Percentiles rank a stretch among this genome's conserved stretches.
Evolutionary conservation across 345 rosid genomes (phyloP).

Genomic region (Gossypium australe): DNA sequence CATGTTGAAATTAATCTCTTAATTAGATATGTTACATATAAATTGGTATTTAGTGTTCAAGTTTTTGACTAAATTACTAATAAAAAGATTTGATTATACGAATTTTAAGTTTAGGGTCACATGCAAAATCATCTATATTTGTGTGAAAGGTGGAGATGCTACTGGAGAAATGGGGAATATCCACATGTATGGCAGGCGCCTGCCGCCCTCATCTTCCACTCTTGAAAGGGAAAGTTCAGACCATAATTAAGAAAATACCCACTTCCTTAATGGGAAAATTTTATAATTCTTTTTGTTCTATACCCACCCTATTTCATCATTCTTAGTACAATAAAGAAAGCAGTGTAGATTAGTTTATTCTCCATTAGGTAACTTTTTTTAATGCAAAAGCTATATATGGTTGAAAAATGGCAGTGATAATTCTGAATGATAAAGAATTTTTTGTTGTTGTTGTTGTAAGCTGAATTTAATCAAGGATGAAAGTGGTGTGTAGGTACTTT

Average conservation of each 20-base stretch:
- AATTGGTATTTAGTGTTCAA: too few relatives aligned
- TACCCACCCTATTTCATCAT: constrained; percentile 21
- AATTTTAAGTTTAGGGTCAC: background rate
- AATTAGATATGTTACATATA: too few relatives aligned
- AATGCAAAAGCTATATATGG: background rate
- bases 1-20: too few relatives aligned
- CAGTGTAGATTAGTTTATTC: background rate
- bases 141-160: background rate
- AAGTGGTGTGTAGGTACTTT: constrained; percentile 10
- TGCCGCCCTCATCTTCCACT: constrained; percentile 18
- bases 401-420: too few relatives aligned
- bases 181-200: constrained; percentile 1
- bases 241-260: constrained; percentile 9
- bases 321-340: background rate
- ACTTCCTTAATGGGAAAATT: constrained; percentile 38
- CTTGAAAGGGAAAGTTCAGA: constrained; percentile 34
- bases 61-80: background rate
- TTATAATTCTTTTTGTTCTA: background rate
- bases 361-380: background rate
- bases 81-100: background rate
- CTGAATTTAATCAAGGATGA: too few relatives aligned
- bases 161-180: constrained; percentile 12
- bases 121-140: too few relatives aligned
- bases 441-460: too few relatives aligned
- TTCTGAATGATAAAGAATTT: too few relatives aligned